These are phyloP conservation scores for Ballota nigra DNA, from an alignment of 257 asterid species.

Conservation along the genomic window DNA sequence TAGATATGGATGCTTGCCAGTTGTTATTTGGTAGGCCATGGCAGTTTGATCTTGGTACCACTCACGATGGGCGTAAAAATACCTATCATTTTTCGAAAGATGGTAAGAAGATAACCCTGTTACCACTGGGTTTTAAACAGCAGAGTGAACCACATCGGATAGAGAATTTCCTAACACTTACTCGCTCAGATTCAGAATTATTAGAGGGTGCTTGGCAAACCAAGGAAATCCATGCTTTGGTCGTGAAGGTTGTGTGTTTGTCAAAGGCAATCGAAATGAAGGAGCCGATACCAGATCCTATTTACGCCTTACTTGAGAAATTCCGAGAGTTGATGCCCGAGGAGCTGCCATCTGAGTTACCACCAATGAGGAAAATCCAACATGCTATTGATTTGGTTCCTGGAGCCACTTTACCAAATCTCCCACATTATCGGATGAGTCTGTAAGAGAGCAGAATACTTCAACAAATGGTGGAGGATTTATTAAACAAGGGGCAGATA, in stretches of 20 bases:
- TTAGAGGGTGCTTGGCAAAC: background rate
- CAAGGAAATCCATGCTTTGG: background rate
- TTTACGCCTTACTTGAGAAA: background rate
- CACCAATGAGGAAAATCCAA: no score
- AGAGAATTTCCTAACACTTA: background rate
- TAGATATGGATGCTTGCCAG: no score
- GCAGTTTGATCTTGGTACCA: no score
- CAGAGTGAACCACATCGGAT: background rate
- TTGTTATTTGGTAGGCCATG: no score
- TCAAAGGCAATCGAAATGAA: background rate
- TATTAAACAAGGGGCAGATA: background rate
- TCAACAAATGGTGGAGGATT: background rate
- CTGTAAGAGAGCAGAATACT: background rate
- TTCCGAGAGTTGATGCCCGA: background rate
- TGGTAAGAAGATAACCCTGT: background rate
- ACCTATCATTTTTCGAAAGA: background rate
- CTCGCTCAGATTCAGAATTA: background rate
- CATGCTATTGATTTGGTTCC: no score
- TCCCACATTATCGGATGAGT: background rate
- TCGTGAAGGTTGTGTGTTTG: background rate
- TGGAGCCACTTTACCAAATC: no score
- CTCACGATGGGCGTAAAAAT: no score
- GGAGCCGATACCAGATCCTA: background rate
- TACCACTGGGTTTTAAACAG: background rate
- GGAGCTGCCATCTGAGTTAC: background rate